A percentile compares a stretch with the other conserved stretches of the same genome.
Evolutionary conservation across 176 grass and related monocot species (phyloP).

Genomic region (Oryza glaberrima): DNA sequence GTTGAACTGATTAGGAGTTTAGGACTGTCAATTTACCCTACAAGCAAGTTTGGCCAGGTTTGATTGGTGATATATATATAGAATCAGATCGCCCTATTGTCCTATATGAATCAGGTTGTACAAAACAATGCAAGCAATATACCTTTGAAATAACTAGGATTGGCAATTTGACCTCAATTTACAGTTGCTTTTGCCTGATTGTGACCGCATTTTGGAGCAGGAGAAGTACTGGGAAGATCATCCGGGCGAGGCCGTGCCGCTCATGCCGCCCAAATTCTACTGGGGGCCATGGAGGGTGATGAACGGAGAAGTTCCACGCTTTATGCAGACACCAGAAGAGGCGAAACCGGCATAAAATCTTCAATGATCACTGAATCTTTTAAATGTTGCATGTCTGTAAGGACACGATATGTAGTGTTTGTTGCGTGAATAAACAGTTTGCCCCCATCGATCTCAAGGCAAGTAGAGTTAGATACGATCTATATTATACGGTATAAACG

Average conservation of each 20-base stretch:
- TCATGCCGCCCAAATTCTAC: constrained; percentile 97
- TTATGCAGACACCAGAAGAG: constrained; percentile 48
- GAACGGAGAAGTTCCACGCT: constrained; percentile 66
- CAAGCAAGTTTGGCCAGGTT: neutral
- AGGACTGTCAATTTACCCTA: neutral
- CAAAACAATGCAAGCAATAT: neutral
- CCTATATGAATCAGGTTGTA: neutral
- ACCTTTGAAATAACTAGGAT: neutral
- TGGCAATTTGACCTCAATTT: neutral
- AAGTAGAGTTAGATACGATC: neutral
- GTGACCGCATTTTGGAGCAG: constrained; percentile 44
- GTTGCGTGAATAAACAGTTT: constrained; percentile 7
- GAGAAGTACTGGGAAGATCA: constrained; percentile 98
- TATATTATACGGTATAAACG: neutral
- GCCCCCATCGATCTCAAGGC: neutral
- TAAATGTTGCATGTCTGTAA: neutral
- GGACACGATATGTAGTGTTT: too few relatives aligned
- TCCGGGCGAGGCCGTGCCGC: constrained; percentile 79
- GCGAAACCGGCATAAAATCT: constrained; percentile 38
- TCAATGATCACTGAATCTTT: neutral
- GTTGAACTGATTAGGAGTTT: neutral
- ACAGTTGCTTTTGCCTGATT: neutral
- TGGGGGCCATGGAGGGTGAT: constrained; percentile 94
- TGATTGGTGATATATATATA: neutral
- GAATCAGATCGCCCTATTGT: neutral